Conservation (phyloP, 208 protist genomes). For the Leishmania mexicana region DNA sequence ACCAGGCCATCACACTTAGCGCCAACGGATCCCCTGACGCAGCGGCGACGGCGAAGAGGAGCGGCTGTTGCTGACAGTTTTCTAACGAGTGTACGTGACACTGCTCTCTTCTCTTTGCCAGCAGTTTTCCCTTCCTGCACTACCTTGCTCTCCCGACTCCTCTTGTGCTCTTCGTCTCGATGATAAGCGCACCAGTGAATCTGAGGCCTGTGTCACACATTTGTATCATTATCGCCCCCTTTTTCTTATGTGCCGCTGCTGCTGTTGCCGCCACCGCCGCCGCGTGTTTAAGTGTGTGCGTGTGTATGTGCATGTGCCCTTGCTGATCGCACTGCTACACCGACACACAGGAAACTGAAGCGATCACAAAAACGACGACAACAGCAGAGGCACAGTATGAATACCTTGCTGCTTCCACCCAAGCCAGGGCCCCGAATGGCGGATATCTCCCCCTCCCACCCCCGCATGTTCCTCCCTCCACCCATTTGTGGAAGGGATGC, state of each 20-base stretch:
- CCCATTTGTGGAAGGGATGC: background rate
- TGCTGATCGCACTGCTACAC: background rate
- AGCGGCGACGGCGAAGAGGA: background rate
- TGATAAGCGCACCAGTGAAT: too few relatives aligned
- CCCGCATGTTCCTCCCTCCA: background rate
- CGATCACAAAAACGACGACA: background rate
- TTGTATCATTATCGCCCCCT: background rate
- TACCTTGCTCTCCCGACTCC: background rate
- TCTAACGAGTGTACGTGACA: background rate
- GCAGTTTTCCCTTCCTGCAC: background rate
- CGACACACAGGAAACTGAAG: background rate
- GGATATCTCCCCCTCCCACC: background rate
- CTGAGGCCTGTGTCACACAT: background rate
- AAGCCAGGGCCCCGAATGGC: background rate
- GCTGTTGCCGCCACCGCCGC: background rate
- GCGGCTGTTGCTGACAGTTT: conserved; percentile 21
- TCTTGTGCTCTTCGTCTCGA: conserved; percentile 1
- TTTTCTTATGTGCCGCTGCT: background rate
- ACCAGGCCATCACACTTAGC: conserved; percentile 22
- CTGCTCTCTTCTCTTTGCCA: background rate
- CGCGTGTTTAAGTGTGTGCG: background rate
- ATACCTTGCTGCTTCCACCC: background rate
- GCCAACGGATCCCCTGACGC: conserved; percentile 2
- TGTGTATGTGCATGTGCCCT: background rate
- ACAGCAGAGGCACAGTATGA: background rate